Conservation (phyloP, 2,329 filamentous ascomycete species). For the Diaporthe humulicola region DNA sequence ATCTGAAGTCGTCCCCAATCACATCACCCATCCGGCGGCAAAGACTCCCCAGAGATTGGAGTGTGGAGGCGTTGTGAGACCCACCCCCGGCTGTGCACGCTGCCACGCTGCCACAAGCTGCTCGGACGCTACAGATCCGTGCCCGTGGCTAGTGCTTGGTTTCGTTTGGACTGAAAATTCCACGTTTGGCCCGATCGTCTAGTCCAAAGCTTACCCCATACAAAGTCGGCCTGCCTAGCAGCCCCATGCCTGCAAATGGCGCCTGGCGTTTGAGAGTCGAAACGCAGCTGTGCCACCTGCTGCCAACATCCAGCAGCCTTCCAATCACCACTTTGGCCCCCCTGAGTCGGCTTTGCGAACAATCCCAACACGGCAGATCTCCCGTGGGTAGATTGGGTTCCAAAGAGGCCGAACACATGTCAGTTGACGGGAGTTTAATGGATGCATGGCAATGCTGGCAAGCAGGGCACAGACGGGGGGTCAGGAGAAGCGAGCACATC, state of each 20-base stretch:
- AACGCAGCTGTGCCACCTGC: slow-evolving; percentile 10
- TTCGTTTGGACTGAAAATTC: slow-evolving; percentile 38
- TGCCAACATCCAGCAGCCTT: not conserved
- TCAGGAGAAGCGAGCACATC: slow-evolving; percentile 26
- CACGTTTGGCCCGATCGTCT: slow-evolving; percentile 36
- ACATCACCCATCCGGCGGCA: not conserved
- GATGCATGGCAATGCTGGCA: slow-evolving; percentile 24
- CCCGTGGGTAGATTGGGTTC: slow-evolving; percentile 21
- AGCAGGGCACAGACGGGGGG: slow-evolving; percentile 21
- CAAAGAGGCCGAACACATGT: slow-evolving; percentile 20
- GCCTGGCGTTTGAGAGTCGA: slow-evolving; percentile 30
- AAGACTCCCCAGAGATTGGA: not conserved
- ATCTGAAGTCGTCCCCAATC: slow-evolving; percentile 15
- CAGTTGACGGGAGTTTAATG: slow-evolving; percentile 29
- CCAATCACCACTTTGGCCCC: not conserved
- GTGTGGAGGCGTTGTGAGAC: slow-evolving; percentile 9
- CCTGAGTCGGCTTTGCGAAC: slow-evolving; percentile 13
- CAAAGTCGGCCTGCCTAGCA: slow-evolving; percentile 15
- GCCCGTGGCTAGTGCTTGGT: slow-evolving; percentile 29
- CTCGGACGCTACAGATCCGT: slow-evolving; percentile 31
- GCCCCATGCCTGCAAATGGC: slow-evolving; percentile 8
- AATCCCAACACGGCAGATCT: slow-evolving; percentile 26
- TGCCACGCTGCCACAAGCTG: not conserved
- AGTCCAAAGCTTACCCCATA: slow-evolving; percentile 11
- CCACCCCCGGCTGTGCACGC: slow-evolving; percentile 13